Evolutionary conservation across 106 monocot species (phyloP).

Genomic region (Dendrobium officinale): DNA sequence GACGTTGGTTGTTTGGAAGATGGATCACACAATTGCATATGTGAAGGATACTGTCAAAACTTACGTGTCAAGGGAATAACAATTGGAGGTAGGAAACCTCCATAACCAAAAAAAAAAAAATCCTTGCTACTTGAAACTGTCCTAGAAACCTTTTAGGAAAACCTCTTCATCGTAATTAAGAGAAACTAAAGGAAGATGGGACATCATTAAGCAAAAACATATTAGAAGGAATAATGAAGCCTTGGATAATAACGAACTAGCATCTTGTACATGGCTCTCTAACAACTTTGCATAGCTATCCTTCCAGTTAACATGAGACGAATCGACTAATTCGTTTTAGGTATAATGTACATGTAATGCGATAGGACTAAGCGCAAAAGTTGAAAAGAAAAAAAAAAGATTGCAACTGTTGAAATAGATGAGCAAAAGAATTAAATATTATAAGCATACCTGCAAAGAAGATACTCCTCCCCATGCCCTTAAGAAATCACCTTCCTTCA

Average conservation of each 20-base stretch:
- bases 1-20: background rate
- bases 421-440: background rate
- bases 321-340: background rate
- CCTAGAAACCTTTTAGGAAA: too few species aligned
- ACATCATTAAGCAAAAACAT: background rate
- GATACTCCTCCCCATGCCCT: slow-evolving; percentile 98
- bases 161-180: background rate
- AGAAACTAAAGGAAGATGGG: background rate
- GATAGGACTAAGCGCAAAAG: slow-evolving; percentile 45
- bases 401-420: background rate
- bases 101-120: too few species aligned
- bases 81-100: too few species aligned
- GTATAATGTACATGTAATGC: background rate
- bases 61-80: too few species aligned
- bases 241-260: background rate
- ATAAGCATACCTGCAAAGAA: slow-evolving; percentile 76
- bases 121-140: too few species aligned
- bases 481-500: slow-evolving; percentile 81
- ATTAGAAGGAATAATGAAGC: background rate
- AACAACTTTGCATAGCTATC: background rate
- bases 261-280: background rate
- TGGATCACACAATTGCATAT: background rate
- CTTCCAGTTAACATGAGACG: background rate
- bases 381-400: slow-evolving; percentile 1
- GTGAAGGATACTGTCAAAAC: too few species aligned